Evolutionary conservation across 2,329 filamentous ascomycete species (phyloP).

Genomic region (Calonectria naviculata): DNA sequence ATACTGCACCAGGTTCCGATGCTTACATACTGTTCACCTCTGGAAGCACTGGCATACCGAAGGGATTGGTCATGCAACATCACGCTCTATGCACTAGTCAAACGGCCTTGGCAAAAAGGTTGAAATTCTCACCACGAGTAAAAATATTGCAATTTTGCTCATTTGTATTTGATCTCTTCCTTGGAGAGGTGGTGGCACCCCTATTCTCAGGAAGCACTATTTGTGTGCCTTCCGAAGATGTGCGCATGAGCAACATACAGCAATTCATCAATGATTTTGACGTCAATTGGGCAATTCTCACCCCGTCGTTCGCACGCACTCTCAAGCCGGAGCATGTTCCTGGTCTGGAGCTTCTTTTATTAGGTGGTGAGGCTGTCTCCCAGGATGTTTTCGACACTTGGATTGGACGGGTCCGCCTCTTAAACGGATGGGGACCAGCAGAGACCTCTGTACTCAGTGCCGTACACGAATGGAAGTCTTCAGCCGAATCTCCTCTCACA

Average conservation of each 20-base stretch:
- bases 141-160: background rate
- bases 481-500: background rate
- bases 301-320: background rate
- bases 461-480: background rate
- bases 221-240: background rate
- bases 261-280: background rate
- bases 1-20: background rate
- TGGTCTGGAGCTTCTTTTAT: background rate
- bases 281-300: background rate
- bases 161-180: background rate
- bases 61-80: slow-evolving; percentile 22
- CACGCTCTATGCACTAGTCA: background rate
- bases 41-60: slow-evolving; percentile 12
- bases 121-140: background rate
- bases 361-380: background rate
- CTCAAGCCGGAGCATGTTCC: background rate
- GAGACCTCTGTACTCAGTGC: background rate
- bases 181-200: background rate
- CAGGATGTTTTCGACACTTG: background rate
- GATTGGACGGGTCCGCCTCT: background rate
- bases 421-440: background rate
- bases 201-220: background rate
- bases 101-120: background rate
- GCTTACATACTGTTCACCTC: background rate
- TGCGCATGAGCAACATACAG: background rate